These are phyloP conservation scores for Rhynchospora pubera DNA, from an alignment of 176 grass and related monocot species.

Conservation along the genomic window DNA sequence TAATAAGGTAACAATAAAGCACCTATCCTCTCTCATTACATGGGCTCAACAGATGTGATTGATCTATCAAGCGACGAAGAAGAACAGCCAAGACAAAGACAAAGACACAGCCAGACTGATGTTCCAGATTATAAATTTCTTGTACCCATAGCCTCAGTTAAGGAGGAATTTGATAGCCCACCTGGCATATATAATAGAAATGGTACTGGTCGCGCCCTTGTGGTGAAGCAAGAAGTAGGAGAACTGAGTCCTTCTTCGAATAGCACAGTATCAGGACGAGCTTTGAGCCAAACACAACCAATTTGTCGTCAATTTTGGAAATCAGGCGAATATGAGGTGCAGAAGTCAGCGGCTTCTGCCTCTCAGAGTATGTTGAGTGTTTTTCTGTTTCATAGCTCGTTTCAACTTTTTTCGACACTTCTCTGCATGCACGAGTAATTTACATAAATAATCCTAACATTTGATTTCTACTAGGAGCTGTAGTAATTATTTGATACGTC, in stretches of 20 bases:
- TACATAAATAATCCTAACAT: not conserved
- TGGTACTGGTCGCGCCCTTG: conserved; percentile 28
- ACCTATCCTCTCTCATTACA: not conserved
- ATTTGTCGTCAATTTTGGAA: conserved; percentile 91
- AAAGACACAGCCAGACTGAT: not conserved
- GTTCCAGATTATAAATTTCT: conserved; percentile 18
- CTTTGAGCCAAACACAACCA: conserved; percentile 27
- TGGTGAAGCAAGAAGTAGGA: conserved; percentile 45
- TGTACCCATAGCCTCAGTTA: conserved; percentile 35
- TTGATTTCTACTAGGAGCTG: conserved; percentile 14
- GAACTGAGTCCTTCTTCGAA: conserved; percentile 19
- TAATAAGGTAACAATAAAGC: conserved; percentile 1
- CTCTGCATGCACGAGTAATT: not conserved
- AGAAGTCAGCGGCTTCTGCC: conserved; percentile 35
- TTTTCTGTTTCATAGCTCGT: conserved; percentile 17
- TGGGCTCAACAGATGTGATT: conserved; percentile 39
- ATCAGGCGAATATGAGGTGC: conserved; percentile 82
- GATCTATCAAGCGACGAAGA: conserved; percentile 71
- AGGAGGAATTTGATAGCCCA: conserved; percentile 31
- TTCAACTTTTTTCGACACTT: not conserved
- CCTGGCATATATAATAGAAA: conserved; percentile 24
- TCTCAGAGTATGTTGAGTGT: conserved; percentile 37
- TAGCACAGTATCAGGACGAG: conserved; percentile 5
- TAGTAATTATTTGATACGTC: not conserved
- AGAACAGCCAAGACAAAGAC: conserved; percentile 6